Percentiles rank a stretch among this genome's conserved stretches.
phyloP scores from a whole-genome alignment of 1,139 yeast species.

The Fermentozyma sake region DNA sequence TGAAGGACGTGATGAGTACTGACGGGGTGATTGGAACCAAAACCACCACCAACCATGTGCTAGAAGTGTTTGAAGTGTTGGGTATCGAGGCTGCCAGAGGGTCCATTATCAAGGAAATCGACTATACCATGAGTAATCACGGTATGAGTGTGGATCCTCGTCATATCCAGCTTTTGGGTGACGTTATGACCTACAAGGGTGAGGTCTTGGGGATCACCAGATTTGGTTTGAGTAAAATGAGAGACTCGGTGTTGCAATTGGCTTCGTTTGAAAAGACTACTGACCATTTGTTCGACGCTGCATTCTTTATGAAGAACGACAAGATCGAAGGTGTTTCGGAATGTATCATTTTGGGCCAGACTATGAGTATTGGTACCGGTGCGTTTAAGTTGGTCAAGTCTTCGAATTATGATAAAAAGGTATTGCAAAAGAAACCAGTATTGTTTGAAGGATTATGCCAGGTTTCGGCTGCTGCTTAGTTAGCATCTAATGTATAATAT shows the following conservation, averaged over 20 bases:
- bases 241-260: slow-evolving; percentile 93
- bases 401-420: slow-evolving; percentile 41
- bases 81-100: slow-evolving; percentile 98
- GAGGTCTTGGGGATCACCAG: slow-evolving; percentile 97
- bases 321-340: slow-evolving; percentile 97
- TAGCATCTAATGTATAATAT: too few species aligned
- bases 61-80: slow-evolving; percentile 83
- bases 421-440: slow-evolving; percentile 49
- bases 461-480: slow-evolving; percentile 11
- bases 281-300: slow-evolving; percentile 96
- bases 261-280: slow-evolving; percentile 99
- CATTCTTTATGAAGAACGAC: slow-evolving; percentile 95
- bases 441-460: slow-evolving; percentile 56
- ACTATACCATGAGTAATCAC: slow-evolving; percentile 97
- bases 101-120: slow-evolving; percentile 89
- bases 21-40: slow-evolving; percentile 91
- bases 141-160: slow-evolving; percentile 99
- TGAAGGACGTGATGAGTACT: slow-evolving; percentile 94
- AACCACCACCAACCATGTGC: slow-evolving; percentile 86
- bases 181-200: slow-evolving; percentile 98
- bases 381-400: slow-evolving; percentile 80
- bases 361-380: slow-evolving; percentile 97
- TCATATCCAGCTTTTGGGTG: slow-evolving; percentile 95
- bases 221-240: slow-evolving; percentile 96
- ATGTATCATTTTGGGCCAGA: slow-evolving; percentile 95